phyloP scores from a whole-genome alignment of 257 asterid genomes.

The Fraxinus pennsylvanica region DNA sequence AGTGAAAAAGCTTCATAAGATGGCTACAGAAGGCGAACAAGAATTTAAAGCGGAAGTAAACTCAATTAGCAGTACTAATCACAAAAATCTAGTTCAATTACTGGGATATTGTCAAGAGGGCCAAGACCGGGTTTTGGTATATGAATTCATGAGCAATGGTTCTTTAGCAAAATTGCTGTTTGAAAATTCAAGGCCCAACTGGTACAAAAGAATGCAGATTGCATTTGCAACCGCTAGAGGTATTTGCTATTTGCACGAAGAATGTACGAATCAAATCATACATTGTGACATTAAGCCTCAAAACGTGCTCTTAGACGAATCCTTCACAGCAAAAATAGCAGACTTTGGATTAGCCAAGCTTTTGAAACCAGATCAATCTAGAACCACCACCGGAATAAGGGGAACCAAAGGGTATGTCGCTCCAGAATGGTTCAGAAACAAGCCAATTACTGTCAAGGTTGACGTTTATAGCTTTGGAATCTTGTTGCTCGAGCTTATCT shows the following conservation, averaged over 20 bases:
- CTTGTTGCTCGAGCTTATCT: conserved; percentile 29
- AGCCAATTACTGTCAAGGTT: conserved; percentile 23
- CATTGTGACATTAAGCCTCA: conserved; percentile 40
- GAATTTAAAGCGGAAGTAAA: neutral
- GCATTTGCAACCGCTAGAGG: conserved; percentile 37
- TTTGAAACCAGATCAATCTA: conserved; percentile 22
- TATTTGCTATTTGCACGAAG: conserved; percentile 30
- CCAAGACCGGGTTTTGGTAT: neutral
- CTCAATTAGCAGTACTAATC: neutral
- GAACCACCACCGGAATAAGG: conserved; percentile 19
- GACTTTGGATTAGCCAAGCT: conserved; percentile 38
- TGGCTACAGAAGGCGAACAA: neutral
- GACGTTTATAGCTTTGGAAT: conserved; percentile 43
- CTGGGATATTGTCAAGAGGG: neutral
- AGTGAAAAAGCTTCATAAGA: neutral
- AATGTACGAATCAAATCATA: conserved; percentile 35
- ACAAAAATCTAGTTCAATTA: neutral
- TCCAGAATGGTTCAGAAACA: conserved; percentile 38
- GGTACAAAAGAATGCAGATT: conserved; percentile 33
- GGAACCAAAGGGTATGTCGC: conserved; percentile 36
- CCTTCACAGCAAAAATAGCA: conserved; percentile 22
- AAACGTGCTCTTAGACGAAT: conserved; percentile 30
- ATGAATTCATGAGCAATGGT: conserved; percentile 22
- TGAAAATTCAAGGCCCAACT: conserved; percentile 28
- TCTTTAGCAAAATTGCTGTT: conserved; percentile 29